Conservation (phyloP, 305 asterid genomes). For the Lippia alba region DNA sequence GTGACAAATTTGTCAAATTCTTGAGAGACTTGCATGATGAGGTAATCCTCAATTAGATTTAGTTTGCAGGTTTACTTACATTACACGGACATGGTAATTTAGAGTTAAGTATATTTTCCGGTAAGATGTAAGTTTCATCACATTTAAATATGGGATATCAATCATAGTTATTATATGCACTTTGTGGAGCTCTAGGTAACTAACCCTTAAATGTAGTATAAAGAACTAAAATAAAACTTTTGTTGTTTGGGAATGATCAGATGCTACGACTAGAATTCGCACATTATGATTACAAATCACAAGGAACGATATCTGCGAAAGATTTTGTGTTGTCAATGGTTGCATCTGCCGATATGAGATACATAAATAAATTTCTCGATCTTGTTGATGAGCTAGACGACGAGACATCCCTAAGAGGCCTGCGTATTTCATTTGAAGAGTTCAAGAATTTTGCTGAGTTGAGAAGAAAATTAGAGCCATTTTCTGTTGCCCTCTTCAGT, state of each 20-base stretch:
- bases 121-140: too few species aligned
- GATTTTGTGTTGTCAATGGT: conserved; percentile 80
- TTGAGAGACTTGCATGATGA: conserved; percentile 81
- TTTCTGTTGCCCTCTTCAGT: conserved; percentile 79
- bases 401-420: conserved; percentile 54
- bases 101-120: too few species aligned
- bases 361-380: conserved; percentile 80
- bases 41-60: conserved; percentile 41
- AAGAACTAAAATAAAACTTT: background rate
- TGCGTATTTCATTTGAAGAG: conserved; percentile 64
- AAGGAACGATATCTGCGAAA: conserved; percentile 73
- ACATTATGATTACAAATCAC: conserved; percentile 77
- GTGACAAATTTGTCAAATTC: conserved; percentile 70
- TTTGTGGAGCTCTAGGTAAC: too few species aligned
- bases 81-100: too few species aligned
- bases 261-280: conserved; percentile 77
- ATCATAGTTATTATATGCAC: too few species aligned
- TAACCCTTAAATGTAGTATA: too few species aligned
- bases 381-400: conserved; percentile 63
- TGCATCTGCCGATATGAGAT: conserved; percentile 83
- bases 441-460: conserved; percentile 74
- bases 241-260: conserved; percentile 43
- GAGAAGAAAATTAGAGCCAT: conserved; percentile 57
- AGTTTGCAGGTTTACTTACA: too few species aligned
- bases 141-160: too few species aligned